Evolutionary conservation across 352 stramenopile species (phyloP).

Genomic region (Halophytophthora polymorphica): DNA sequence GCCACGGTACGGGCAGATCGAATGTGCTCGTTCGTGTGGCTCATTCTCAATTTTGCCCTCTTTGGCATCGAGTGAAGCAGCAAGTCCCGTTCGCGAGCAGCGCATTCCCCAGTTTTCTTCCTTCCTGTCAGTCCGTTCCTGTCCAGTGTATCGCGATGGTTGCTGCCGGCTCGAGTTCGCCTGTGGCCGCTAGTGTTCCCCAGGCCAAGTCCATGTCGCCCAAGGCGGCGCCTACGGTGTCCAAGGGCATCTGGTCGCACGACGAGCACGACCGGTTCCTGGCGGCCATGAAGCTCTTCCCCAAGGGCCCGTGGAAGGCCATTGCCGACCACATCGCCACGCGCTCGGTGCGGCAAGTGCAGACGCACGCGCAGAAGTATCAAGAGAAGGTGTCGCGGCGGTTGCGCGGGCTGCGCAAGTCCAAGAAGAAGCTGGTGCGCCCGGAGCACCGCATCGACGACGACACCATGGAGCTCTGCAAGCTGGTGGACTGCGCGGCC

Average conservation of each 20-base stretch:
- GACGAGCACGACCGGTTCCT: constrained; percentile 77
- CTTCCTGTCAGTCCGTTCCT: constrained; percentile 3
- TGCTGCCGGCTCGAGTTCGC: constrained; percentile 22
- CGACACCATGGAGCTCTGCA: constrained; percentile 57
- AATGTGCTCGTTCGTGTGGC: neutral
- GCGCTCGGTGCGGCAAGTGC: constrained; percentile 64
- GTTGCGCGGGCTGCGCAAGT: constrained; percentile 62
- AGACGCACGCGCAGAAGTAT: constrained; percentile 81
- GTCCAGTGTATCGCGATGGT: constrained; percentile 20
- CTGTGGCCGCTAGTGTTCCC: constrained; percentile 12
- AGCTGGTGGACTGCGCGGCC: constrained; percentile 44
- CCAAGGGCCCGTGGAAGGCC: constrained; percentile 68
- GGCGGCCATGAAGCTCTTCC: constrained; percentile 59
- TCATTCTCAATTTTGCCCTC: constrained; percentile 30
- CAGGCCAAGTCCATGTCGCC: constrained; percentile 26
- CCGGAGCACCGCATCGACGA: constrained; percentile 59
- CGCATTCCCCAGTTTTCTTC: neutral
- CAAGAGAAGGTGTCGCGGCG: constrained; percentile 71
- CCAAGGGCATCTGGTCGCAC: constrained; percentile 58
- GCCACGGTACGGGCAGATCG: no score
- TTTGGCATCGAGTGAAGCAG: constrained; percentile 10
- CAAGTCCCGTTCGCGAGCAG: neutral
- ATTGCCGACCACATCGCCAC: constrained; percentile 72
- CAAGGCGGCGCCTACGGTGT: constrained; percentile 8
- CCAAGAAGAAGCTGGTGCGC: constrained; percentile 64